Percentiles rank a stretch among this genome's conserved stretches.
These are phyloP conservation scores for Straminergon stramineum DNA, from an alignment of 225 moss, liverwort and hornwort species.

Conservation along the genomic window DNA sequence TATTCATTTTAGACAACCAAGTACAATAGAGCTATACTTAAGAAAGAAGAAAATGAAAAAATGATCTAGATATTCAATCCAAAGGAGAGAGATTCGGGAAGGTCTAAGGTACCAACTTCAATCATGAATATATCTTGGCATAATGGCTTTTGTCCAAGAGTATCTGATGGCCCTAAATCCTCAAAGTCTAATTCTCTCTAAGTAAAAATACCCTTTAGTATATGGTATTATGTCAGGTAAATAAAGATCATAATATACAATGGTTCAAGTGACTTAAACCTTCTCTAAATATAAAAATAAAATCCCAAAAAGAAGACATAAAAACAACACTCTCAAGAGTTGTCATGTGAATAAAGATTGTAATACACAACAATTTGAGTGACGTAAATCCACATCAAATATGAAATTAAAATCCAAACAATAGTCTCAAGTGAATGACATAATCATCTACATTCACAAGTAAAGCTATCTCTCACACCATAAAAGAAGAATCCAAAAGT, in stretches of 20 bases:
- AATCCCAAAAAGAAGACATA: background rate
- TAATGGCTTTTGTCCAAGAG: accelerated
- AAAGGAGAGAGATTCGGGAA: accelerated
- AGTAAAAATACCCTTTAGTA: background rate
- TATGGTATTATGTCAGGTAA: background rate
- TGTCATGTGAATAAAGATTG: no score
- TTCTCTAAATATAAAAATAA: background rate
- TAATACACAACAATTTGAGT: no score
- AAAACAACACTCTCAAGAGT: no score
- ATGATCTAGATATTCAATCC: background rate
- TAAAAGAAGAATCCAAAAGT: no score
- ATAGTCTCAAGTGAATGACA: no score
- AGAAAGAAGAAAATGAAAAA: background rate
- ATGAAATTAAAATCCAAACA: no score
- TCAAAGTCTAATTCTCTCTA: background rate
- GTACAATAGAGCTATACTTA: accelerated
- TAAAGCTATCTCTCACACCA: no score
- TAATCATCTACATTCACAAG: no score
- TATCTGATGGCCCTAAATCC: accelerated
- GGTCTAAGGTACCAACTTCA: background rate
- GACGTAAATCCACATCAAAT: no score
- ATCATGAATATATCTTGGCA: background rate
- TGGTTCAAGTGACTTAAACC: accelerated
- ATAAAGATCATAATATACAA: background rate
- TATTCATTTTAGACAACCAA: background rate